These are phyloP conservation scores for Exobasidium rhododendri DNA, from an alignment of 1,284 basidiomycete genomes.

Conservation along the genomic window DNA sequence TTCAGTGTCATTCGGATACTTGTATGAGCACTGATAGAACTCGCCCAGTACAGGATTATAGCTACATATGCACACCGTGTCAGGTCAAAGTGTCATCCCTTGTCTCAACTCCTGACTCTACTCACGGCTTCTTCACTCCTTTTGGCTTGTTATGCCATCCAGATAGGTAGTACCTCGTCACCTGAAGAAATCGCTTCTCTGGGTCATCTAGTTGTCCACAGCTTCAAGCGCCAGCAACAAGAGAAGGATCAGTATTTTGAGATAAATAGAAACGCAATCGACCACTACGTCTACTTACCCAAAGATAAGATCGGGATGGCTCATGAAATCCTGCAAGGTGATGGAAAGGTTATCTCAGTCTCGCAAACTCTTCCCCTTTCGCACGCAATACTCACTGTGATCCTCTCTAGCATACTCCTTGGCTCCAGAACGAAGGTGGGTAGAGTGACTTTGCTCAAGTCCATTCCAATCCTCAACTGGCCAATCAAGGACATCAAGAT, in stretches of 20 bases:
- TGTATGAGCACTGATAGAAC: constrained; percentile 93
- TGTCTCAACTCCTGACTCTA: not conserved
- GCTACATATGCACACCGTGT: too few species aligned
- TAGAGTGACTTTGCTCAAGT: constrained; percentile 80
- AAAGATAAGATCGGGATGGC: constrained; percentile 95
- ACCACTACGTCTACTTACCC: constrained; percentile 68
- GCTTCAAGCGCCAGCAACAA: constrained; percentile 44
- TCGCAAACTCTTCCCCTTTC: too few species aligned
- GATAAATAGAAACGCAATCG: too few species aligned
- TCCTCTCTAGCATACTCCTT: constrained; percentile 53
- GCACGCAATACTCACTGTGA: constrained; percentile 56
- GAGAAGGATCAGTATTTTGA: not conserved
- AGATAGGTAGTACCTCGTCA: constrained; percentile 92
- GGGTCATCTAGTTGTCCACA: constrained; percentile 73
- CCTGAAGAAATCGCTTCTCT: constrained; percentile 85
- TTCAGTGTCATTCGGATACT: constrained; percentile 83
- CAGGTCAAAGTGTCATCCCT: not conserved
- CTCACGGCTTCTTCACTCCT: constrained; percentile 91
- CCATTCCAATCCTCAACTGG: constrained; percentile 88
- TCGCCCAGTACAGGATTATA: constrained; percentile 97
- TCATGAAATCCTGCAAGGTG: constrained; percentile 78
- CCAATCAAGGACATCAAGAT: constrained; percentile 65
- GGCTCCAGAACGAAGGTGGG: constrained; percentile 54
- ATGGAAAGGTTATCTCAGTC: constrained; percentile 7
- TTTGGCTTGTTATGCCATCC: constrained; percentile 99